Conservation (phyloP, 2,329 filamentous ascomycete species). For the Dactylellina leptospora region DNA sequence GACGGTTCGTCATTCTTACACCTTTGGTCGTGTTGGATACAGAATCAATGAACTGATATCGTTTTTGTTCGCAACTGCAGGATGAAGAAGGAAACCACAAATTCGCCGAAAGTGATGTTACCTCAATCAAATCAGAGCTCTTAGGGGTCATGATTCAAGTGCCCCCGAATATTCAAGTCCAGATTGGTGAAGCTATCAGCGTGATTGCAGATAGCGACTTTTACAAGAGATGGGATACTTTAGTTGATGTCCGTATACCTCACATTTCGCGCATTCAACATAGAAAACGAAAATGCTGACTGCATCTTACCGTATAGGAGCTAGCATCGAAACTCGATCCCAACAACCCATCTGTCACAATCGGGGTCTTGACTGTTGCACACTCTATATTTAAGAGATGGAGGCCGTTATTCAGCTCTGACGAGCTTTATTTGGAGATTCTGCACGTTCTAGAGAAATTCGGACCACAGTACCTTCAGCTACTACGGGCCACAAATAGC, state of each 20-base stretch:
- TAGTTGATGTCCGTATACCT: slow-evolving; percentile 74
- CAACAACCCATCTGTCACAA: slow-evolving; percentile 69
- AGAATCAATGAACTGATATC: neutral
- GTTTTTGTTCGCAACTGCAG: slow-evolving; percentile 60
- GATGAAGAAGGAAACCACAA: slow-evolving; percentile 96
- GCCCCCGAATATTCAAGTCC: slow-evolving; percentile 84
- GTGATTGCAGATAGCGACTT: slow-evolving; percentile 98
- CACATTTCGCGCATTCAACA: too few relatives aligned
- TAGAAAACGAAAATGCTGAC: neutral
- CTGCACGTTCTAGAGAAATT: slow-evolving; percentile 92
- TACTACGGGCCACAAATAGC: slow-evolving; percentile 70
- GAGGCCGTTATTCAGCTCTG: slow-evolving; percentile 91
- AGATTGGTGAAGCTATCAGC: slow-evolving; percentile 95
- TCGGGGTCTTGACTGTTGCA: slow-evolving; percentile 90
- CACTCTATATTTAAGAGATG: slow-evolving; percentile 98
- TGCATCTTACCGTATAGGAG: slow-evolving; percentile 31
- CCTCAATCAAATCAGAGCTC: slow-evolving; percentile 90
- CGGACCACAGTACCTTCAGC: slow-evolving; percentile 79
- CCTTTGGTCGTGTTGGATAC: neutral
- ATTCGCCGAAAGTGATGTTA: slow-evolving; percentile 81
- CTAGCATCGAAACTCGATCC: slow-evolving; percentile 64
- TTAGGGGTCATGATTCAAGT: slow-evolving; percentile 96
- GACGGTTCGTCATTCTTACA: slow-evolving; percentile 68
- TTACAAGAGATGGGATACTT: slow-evolving; percentile 93
- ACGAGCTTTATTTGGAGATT: slow-evolving; percentile 92